phyloP scores from a whole-genome alignment of 169 alveolate species.

The Toxoplasma gondii region DNA sequence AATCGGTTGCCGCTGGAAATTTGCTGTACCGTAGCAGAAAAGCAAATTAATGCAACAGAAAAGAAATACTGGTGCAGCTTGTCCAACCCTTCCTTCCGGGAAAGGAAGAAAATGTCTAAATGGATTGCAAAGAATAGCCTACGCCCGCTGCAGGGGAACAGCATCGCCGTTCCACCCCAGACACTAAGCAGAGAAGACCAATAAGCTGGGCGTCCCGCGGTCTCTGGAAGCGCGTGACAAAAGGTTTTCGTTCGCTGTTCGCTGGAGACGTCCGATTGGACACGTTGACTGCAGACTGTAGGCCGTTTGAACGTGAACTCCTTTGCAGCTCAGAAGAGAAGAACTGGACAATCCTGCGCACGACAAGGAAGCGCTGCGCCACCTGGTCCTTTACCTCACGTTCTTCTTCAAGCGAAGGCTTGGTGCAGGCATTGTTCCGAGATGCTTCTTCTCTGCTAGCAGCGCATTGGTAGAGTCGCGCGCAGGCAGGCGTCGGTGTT shows the following conservation, averaged over 20 bases:
- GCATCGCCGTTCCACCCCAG: background rate
- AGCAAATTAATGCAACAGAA: too few species aligned
- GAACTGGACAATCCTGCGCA: too few species aligned
- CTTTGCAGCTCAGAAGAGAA: too few species aligned
- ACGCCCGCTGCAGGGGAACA: too few species aligned
- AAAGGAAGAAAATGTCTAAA: too few species aligned
- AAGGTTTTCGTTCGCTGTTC: background rate
- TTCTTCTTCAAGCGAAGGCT: background rate
- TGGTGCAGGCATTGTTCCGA: background rate
- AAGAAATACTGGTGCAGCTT: too few species aligned
- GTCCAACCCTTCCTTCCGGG: too few species aligned
- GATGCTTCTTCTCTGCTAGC: background rate
- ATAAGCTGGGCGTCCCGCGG: background rate
- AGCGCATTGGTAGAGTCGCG: conserved; percentile 11
- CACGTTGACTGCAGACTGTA: background rate
- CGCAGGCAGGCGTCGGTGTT: background rate
- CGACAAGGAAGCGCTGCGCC: too few species aligned
- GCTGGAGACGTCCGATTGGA: background rate
- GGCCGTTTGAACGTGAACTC: too few species aligned
- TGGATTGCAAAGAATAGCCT: too few species aligned
- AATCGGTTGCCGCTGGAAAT: too few species aligned
- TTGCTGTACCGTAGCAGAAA: too few species aligned
- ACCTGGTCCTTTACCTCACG: background rate
- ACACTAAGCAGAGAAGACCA: background rate
- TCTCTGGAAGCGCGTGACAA: background rate